Evolutionary conservation across 495 filamentous ascomycete genomes (phyloP).

Genomic region (Lichina pygmaea): DNA sequence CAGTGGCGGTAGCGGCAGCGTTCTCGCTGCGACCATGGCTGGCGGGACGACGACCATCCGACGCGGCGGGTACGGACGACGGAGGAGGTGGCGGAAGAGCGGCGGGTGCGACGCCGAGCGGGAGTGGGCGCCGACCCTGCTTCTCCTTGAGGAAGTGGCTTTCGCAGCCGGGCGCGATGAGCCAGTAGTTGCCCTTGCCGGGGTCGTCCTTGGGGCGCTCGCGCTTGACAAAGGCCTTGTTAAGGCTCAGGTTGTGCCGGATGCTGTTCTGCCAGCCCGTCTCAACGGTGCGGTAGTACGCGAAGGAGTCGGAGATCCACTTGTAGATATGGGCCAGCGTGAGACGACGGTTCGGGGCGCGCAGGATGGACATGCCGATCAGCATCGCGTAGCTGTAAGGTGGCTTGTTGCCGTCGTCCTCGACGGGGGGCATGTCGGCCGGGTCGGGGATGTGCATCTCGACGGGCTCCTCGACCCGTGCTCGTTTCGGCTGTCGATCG

Average conservation of each 20-base stretch:
- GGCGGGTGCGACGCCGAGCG: slow-evolving; percentile 6
- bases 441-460: slow-evolving; percentile 33
- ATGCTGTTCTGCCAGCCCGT: slow-evolving; percentile 98
- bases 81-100: slow-evolving; percentile 7
- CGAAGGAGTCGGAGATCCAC: slow-evolving; percentile 89
- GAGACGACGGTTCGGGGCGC: slow-evolving; percentile 56
- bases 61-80: not conserved
- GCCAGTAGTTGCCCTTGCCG: slow-evolving; percentile 97
- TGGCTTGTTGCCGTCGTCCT: slow-evolving; percentile 77
- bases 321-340: slow-evolving; percentile 97
- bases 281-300: slow-evolving; percentile 58
- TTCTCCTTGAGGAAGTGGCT: slow-evolving; percentile 73
- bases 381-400: slow-evolving; percentile 80
- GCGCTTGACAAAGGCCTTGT: slow-evolving; percentile 92
- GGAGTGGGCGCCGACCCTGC: slow-evolving; percentile 28
- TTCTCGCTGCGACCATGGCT: not conserved
- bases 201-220: slow-evolving; percentile 93
- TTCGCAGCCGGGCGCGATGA: slow-evolving; percentile 70
- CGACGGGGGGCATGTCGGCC: slow-evolving; percentile 48
- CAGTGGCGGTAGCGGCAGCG: not conserved
- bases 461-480: slow-evolving; percentile 19
- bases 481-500: slow-evolving; percentile 41
- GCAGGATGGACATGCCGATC: slow-evolving; percentile 89
- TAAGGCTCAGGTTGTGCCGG: slow-evolving; percentile 88
- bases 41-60: slow-evolving; percentile 1